Base-by-base conservation (phyloP, 2,329 filamentous ascomycete genomes). In the Thelonectria rubi region DNA sequence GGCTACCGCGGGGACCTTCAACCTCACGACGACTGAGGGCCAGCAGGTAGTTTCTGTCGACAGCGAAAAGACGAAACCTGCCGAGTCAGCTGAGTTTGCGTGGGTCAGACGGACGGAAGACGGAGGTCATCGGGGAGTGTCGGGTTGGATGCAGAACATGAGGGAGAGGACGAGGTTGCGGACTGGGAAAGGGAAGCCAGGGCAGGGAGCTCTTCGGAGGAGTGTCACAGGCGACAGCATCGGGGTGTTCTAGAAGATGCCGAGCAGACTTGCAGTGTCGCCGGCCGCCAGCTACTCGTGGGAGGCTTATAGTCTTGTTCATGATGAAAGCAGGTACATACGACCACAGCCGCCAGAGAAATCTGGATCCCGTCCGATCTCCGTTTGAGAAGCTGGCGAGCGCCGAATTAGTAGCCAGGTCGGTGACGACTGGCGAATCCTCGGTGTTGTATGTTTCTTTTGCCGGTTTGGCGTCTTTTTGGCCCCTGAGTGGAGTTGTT, bases 341-440 rank as follows among this genome's bases (percentile, higher is more conserved):
- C 42, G 42, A 46, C 42, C 42, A 46, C 17, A 46, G 42, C 42
- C 42, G 21, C 20, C 18, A 24, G 42, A 46, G 17, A 46, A 46
- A 46, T 46, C 42, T 12, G 42, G 42, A 46, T 46, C 42, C 42
- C 42, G 42, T 46, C 42, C 20, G 42, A 46, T 46, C 42, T 46
- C 42, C 42, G 6, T 21, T 46, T 9, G 42, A 46, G 17, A 46
- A 46, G 18, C 42, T 46, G 42, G 20, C 21, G 42, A 46, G 42
- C 20, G 42, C 42, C 9, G 39, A 42, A 42, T 42, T 42, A 42
- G 39, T 42, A 42, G 39, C n/a, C 10, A 20, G 39, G 39, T 46
- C 42, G 42, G 42, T 46, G 42, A 24, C 42, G 42, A 46, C 42
- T 24, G 11, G 42, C 42, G 42, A 46, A 46, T 46, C 42, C 42